Conservation (phyloP, 495 filamentous ascomycete genomes). For the Hypoxylon cercidicola region DNA sequence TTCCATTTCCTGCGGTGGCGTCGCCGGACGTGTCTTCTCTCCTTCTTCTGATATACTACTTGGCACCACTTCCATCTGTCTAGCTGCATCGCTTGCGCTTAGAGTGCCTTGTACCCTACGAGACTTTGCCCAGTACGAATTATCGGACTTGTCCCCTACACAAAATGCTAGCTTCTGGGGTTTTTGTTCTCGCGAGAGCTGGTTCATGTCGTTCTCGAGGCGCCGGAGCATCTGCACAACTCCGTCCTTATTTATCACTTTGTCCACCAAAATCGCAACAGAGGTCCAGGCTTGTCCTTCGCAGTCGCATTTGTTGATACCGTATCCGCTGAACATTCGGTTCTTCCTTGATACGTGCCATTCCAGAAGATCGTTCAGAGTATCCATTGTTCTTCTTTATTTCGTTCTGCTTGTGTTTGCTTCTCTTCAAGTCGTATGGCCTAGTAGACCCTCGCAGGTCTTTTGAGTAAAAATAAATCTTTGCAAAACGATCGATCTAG, state of each 20-base stretch:
- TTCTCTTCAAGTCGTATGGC: background rate
- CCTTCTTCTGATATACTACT: background rate
- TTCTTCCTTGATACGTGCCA: conserved; percentile 12
- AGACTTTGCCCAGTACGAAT: conserved; percentile 18
- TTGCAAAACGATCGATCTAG: too few species aligned
- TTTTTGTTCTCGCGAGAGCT: conserved; percentile 14
- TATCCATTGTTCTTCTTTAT: conserved; percentile 13
- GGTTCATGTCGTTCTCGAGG: conserved; percentile 21
- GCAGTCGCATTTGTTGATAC: background rate
- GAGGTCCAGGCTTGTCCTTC: conserved; percentile 7
- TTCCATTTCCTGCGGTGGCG: background rate
- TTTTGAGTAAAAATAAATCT: too few species aligned
- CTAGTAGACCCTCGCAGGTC: background rate
- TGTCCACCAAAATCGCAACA: conserved; percentile 15
- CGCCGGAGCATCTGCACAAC: conserved; percentile 1
- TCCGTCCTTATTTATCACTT: background rate
- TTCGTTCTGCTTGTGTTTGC: background rate
- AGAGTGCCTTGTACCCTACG: conserved; percentile 14
- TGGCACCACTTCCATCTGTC: conserved; percentile 5
- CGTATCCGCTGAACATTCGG: conserved; percentile 1
- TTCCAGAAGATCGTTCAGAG: conserved; percentile 7
- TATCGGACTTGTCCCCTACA: conserved; percentile 18
- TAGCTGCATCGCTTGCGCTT: background rate
- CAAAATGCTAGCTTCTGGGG: conserved; percentile 20
- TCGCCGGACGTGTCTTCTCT: conserved; percentile 7